Evolutionary conservation across 129 eudicot genomes (phyloP).

Genomic region (Lonicera japonica): DNA sequence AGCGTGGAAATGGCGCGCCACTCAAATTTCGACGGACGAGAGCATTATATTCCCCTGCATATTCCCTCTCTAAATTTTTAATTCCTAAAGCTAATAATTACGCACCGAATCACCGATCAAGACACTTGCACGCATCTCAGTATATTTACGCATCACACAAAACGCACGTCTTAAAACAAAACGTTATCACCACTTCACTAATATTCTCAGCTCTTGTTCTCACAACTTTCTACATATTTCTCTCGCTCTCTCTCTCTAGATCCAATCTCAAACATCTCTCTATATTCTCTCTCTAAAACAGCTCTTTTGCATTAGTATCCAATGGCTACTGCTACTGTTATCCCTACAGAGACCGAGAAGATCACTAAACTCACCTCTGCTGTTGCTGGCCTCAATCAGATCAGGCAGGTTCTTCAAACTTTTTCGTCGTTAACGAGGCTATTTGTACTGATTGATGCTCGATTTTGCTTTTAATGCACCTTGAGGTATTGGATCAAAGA

Average conservation of each 20-base stretch:
- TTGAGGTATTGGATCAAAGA: constrained; percentile 3
- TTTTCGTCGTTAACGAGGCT: not conserved
- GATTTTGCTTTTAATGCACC: not conserved
- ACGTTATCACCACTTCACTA: too few relatives aligned
- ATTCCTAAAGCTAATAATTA: not conserved
- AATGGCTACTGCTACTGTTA: constrained; percentile 50
- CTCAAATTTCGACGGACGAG: constrained; percentile 6
- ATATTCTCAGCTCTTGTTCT: too few relatives aligned
- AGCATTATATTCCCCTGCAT: constrained; percentile 46
- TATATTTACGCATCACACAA: constrained; percentile 2
- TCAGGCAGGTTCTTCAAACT: constrained; percentile 45
- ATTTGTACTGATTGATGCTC: not conserved
- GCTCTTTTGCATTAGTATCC: constrained; percentile 1
- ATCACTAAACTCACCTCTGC: constrained; percentile 68
- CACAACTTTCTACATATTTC: too few relatives aligned
- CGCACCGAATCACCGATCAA: not conserved
- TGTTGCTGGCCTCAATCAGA: constrained; percentile 57
- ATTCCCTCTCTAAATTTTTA: constrained; percentile 23
- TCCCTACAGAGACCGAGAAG: constrained; percentile 69
- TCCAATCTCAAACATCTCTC: not conserved
- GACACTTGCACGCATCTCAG: constrained; percentile 2
- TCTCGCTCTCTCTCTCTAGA: constrained; percentile 13
- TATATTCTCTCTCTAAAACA: too few relatives aligned
- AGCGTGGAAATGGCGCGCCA: constrained; percentile 26
- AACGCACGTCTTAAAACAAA: too few relatives aligned